Base-by-base conservation (phyloP, 148 eudicot species). In the Fagopyrum esculentum region DNA sequence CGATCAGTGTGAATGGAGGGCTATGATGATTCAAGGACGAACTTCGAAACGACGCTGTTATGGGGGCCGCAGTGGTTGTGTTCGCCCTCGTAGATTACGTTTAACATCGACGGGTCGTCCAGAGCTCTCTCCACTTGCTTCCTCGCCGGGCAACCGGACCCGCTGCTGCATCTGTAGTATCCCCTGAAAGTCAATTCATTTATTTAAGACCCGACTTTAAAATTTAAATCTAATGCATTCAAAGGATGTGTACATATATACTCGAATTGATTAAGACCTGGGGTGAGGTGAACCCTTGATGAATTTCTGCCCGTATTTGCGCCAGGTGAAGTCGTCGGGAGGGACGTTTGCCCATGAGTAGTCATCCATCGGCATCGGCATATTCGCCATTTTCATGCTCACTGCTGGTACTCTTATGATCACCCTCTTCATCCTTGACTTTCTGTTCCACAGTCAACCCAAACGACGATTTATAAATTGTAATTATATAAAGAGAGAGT, bases 271-370 rank as follows among this genome's bases (percentile, higher is more conserved):
- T 35, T 13, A 40, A 9, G 1, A 89, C 93, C 93, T 84, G 49
- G 93, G 93, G 75, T 89, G 87, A 45, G 93, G 93, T 16, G 93
- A 86, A n/a, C 54, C 92, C 74, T 71, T 71, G 55, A 71, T 71
- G 51, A 49, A 49, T 8, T 89, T 89, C 81, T 89, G 93, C 56
- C 93, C 93, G 69, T 89, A 89, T 71, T 89, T 89, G 68, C 93
- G 84, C 93, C 93, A 89, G 2, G 93, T 85, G 81, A 78, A 89
- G 75, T 89, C 87, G 44, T 89, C 93, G 8, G 93, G 93, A 79
- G 93, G 93, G 40, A 87, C 87, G 19, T 66, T 66, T 10, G 71
- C 71, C 71, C 71, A 66, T 9, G 71, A 66, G 45, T 66, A 66
- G 47, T 66, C 71, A 9, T 66, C 71, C 71, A 13, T 66, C 71